A percentile compares a stretch with the other conserved stretches of the same genome.
phyloP scores from a whole-genome alignment of 2,329 filamentous ascomycete genomes.

The Teratosphaeria viscida region DNA sequence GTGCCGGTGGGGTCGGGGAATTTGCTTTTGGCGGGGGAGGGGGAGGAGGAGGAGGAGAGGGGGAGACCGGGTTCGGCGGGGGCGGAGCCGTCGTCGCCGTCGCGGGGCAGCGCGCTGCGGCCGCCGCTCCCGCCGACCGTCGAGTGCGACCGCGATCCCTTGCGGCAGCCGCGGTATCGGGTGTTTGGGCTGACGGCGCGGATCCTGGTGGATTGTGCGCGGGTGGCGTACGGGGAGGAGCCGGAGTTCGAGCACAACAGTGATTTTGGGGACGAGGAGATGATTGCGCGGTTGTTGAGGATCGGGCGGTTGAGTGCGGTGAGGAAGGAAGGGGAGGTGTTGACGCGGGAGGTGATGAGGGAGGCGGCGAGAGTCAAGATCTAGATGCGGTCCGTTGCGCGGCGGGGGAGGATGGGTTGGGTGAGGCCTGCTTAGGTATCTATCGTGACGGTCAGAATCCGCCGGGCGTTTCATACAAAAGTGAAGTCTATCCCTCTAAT shows the following conservation, averaged over 20 bases:
- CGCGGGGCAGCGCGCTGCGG: constrained; percentile 10
- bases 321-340: constrained; percentile 39
- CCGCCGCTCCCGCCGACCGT: constrained; percentile 20
- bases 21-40: constrained; percentile 33
- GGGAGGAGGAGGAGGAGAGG: too few species aligned
- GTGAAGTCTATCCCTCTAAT: too few species aligned
- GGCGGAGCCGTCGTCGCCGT: too few species aligned
- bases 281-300: constrained; percentile 47
- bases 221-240: constrained; percentile 70
- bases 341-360: constrained; percentile 28
- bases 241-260: constrained; percentile 72
- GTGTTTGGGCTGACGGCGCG: constrained; percentile 94
- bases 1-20: constrained; percentile 66
- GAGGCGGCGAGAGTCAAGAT: constrained; percentile 24
- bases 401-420: too few species aligned
- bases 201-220: constrained; percentile 78
- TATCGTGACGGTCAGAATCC: too few species aligned
- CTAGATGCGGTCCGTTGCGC: too few species aligned
- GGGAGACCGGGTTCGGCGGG: too few species aligned
- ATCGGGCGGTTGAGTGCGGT: constrained; percentile 47
- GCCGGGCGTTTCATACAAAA: too few species aligned
- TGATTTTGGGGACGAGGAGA: constrained; percentile 55
- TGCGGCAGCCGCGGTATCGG: constrained; percentile 46
- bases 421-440: too few species aligned
- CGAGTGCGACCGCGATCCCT: constrained; percentile 18